Base-by-base conservation (phyloP, 2,329 filamentous ascomycete species). In the Ambrosiella beaveri region DNA sequence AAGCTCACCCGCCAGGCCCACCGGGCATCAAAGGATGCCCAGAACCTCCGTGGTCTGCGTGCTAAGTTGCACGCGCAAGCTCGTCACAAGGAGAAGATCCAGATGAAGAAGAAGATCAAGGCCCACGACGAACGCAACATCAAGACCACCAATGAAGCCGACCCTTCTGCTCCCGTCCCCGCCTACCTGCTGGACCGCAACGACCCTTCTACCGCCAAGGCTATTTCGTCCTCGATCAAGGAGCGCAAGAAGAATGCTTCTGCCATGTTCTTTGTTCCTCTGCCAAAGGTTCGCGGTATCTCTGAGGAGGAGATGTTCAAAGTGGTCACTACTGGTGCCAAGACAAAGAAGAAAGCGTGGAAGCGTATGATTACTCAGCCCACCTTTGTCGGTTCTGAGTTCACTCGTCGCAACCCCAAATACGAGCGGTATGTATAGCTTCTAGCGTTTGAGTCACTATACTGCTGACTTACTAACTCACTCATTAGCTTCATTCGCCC, bases 291-390 rank as follows among this genome's bases (percentile, higher is more conserved):
- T 50, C 81, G 87, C 66, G 91, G 88, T 63, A 96, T 97, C 65
- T 83, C 81, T 64, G 91, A 97, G 74, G 88, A 95, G 76, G 91
- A 95, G 75, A 91, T 96, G 85, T 97, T 97, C 77, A 91, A 88
- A 73, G 90, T 95, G 12, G 82, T 97, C 66, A 89, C 89, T 74
- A 97, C 91, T 38, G 91, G 93, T 65, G 94, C 94, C 80, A 96
- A 95, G 78, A 88, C 84, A 1, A 77, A 83, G 59, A 89, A 94
- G 80, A 94, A 93, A 77, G 77, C 76, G 59, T 79, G 84, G 84
- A 86, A 86, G 74, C 72, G 82, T 40, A 83, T 83, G 75, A 76
- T 82, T 62, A 80, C 76, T 37, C 79, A 80, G 64, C 68, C 66
- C 41, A 63, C 62, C 37, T 97, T 97, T 69, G 91, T 97, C 19